A percentile compares a stretch with the other conserved stretches of the same genome.
These are phyloP conservation scores for Aspergillus thermomutatus DNA, from an alignment of 2,329 filamentous ascomycete species.

Conservation along the genomic window DNA sequence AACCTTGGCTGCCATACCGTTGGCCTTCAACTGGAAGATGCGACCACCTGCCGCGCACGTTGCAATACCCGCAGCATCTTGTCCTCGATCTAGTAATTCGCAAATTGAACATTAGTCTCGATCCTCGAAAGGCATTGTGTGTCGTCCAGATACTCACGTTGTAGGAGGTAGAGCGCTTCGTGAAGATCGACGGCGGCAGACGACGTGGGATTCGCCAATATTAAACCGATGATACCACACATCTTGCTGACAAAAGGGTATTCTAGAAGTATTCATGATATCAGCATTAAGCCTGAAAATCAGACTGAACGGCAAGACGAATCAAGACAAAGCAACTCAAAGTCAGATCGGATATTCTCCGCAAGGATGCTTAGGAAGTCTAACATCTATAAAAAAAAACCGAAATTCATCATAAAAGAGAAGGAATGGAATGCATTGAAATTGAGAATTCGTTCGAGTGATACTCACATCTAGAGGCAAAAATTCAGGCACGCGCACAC, in stretches of 20 bases:
- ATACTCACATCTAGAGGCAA: constrained; percentile 1
- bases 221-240: constrained; percentile 62
- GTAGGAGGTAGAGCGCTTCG: constrained; percentile 68
- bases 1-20: constrained; percentile 80
- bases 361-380: constrained; percentile 46
- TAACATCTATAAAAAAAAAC: constrained; percentile 48
- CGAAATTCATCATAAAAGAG: constrained; percentile 39
- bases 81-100: constrained; percentile 59
- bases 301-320: constrained; percentile 7
- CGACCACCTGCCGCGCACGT: constrained; percentile 71
- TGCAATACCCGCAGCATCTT: constrained; percentile 85
- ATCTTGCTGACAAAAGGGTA: constrained; percentile 39
- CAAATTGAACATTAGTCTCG: constrained; percentile 28
- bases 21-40: constrained; percentile 86
- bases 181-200: constrained; percentile 62
- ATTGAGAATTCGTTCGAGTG: constrained; percentile 4
- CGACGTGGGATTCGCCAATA: constrained; percentile 55
- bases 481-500: neutral
- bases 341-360: constrained; percentile 38
- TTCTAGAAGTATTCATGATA: constrained; percentile 18
- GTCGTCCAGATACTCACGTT: constrained; percentile 42
- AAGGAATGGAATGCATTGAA: constrained; percentile 16
- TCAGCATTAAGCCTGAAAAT: constrained; percentile 13
- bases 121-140: too few species aligned
- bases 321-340: constrained; percentile 5